Conservation (phyloP, 2,329 filamentous ascomycete species). For the Colletotrichum karsti region DNA sequence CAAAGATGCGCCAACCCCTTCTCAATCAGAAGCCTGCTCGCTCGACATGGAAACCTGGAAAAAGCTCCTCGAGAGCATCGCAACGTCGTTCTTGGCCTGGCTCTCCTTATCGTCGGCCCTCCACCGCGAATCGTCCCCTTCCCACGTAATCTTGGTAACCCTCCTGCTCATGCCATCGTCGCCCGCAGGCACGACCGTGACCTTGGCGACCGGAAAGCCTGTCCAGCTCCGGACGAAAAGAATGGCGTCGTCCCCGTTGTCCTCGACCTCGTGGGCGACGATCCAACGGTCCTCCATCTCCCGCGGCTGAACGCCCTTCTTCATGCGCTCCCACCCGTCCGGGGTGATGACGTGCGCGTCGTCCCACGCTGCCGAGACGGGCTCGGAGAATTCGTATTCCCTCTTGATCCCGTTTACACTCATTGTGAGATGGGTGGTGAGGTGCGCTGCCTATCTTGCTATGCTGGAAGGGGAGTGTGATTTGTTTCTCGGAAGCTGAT, state of each 20-base stretch:
- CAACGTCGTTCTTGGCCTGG: not conserved
- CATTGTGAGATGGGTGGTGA: no score
- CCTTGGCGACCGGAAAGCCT: not conserved
- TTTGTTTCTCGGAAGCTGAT: no score
- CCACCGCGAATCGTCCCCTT: not conserved
- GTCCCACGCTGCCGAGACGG: not conserved
- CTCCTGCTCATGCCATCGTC: not conserved
- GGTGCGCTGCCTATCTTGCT: no score
- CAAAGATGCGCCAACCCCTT: no score
- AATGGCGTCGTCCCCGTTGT: not conserved
- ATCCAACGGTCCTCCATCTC: conserved; percentile 10
- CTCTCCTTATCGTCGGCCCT: not conserved
- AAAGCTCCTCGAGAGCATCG: not conserved
- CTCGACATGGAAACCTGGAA: not conserved
- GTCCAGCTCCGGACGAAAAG: conserved; percentile 15
- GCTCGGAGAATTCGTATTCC: not conserved
- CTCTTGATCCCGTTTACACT: not conserved
- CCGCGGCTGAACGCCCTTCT: not conserved
- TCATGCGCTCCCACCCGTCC: conserved; percentile 8
- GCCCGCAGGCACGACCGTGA: not conserved
- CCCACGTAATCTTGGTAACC: not conserved
- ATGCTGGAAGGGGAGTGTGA: no score
- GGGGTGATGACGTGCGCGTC: not conserved
- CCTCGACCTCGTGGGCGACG: not conserved
- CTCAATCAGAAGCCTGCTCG: not conserved